phyloP scores from a whole-genome alignment of 2,329 filamentous ascomycete species.

The Diaporthe batatas region DNA sequence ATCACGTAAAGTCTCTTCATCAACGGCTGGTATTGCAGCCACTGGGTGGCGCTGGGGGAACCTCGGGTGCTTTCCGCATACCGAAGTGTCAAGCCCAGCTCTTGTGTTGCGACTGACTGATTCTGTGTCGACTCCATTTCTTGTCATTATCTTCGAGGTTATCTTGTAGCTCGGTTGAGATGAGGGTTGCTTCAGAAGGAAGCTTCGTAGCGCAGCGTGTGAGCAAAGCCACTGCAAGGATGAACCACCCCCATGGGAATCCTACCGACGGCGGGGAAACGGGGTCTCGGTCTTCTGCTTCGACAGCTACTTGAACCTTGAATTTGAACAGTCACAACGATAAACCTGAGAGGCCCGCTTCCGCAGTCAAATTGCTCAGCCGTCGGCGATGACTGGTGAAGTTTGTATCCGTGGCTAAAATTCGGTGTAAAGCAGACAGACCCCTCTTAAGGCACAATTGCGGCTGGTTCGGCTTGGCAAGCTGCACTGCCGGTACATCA shows the following conservation, averaged over 20 bases:
- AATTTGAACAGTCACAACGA: not conserved
- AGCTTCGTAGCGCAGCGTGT: too few species aligned
- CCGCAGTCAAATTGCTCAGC: not conserved
- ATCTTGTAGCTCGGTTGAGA: too few species aligned
- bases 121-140: not conserved
- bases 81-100: too few species aligned
- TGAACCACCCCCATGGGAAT: not conserved
- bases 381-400: not conserved
- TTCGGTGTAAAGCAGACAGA: not conserved
- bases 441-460: not conserved
- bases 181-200: too few species aligned
- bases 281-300: not conserved
- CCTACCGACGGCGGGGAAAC: not conserved
- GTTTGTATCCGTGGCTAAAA: not conserved
- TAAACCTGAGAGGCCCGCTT: too few species aligned
- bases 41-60: not conserved
- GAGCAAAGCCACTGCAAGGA: too few species aligned
- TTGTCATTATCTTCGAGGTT: too few species aligned
- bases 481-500: not conserved
- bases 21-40: slow-evolving; percentile 22
- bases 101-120: not conserved
- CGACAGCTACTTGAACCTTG: not conserved
- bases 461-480: not conserved
- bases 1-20: slow-evolving; percentile 33
- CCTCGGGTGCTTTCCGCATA: not conserved